Conservation (phyloP, 2,329 filamentous ascomycete species). For the Pseudogymnoascus sp. region DNA sequence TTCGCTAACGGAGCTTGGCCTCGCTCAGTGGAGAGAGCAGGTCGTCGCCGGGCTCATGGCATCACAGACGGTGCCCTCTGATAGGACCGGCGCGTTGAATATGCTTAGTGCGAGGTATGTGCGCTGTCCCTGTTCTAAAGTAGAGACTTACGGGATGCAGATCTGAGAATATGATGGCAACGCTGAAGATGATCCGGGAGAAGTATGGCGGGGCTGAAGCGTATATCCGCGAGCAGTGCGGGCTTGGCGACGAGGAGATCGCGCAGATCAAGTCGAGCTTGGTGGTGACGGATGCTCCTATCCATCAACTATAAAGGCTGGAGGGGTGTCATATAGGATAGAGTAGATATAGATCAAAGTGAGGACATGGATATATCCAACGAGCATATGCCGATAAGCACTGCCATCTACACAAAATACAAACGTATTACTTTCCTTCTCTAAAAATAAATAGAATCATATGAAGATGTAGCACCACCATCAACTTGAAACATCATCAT, state of each 20-base stretch:
- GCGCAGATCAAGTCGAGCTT: slow-evolving; percentile 45
- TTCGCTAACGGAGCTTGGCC: slow-evolving; percentile 55
- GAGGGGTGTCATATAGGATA: not conserved
- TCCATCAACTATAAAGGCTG: slow-evolving; percentile 12
- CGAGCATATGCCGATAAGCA: not conserved
- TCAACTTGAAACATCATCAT: not conserved
- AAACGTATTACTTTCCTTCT: not conserved
- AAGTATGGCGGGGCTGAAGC: slow-evolving; percentile 57
- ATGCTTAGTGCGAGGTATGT: slow-evolving; percentile 35
- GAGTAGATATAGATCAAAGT: not conserved
- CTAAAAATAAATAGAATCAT: not conserved
- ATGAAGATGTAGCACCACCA: not conserved
- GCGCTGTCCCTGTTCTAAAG: slow-evolving; percentile 15
- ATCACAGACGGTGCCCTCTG: slow-evolving; percentile 39
- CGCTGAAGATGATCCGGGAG: slow-evolving; percentile 46
- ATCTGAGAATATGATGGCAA: slow-evolving; percentile 44
- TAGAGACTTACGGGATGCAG: slow-evolving; percentile 21
- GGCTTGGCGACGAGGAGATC: slow-evolving; percentile 49
- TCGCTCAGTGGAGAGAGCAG: slow-evolving; percentile 45
- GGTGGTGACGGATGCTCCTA: slow-evolving; percentile 26
- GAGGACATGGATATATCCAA: slow-evolving; percentile 1
- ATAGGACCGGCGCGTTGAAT: slow-evolving; percentile 34
- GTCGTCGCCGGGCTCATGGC: slow-evolving; percentile 45
- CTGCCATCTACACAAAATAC: not conserved
- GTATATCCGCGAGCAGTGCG: slow-evolving; percentile 54